Percentiles rank a stretch among this genome's conserved stretches.
Conservation (phyloP, 2,329 filamentous ascomycete species). For the Calycina herbarum region DNA sequence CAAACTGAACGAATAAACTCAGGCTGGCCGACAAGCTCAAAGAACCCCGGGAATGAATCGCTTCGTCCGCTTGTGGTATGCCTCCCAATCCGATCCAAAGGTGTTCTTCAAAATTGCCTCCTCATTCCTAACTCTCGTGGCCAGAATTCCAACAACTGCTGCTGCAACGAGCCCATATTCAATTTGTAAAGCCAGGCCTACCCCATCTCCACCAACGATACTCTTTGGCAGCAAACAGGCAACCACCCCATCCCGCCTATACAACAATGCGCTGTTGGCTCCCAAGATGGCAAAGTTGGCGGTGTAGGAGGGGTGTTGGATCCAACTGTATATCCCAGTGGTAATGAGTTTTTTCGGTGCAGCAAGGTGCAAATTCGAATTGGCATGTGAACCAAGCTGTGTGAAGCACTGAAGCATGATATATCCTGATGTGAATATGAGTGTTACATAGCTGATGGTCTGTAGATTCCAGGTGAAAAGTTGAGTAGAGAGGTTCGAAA, state of each 20-base stretch:
- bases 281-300: neutral
- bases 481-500: neutral
- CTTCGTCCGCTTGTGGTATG: slow-evolving; percentile 48
- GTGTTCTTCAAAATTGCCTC: slow-evolving; percentile 48
- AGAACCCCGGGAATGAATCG: slow-evolving; percentile 49
- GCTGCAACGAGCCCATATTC: neutral
- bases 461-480: slow-evolving; percentile 1
- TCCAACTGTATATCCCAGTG: slow-evolving; percentile 15
- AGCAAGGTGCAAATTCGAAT: slow-evolving; percentile 53
- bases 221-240: neutral
- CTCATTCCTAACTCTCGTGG: slow-evolving; percentile 38
- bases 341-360: slow-evolving; percentile 40
- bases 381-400: slow-evolving; percentile 42
- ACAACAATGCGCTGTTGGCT: slow-evolving; percentile 6
- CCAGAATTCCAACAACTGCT: neutral
- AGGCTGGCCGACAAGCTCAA: slow-evolving; percentile 22
- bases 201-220: neutral
- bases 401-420: slow-evolving; percentile 36
- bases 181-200: neutral
- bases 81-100: slow-evolving; percentile 51
- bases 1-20: neutral
- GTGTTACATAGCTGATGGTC: slow-evolving; percentile 26
- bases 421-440: slow-evolving; percentile 40
- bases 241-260: slow-evolving; percentile 3
- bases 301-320: slow-evolving; percentile 20